A percentile compares a stretch with the other conserved stretches of the same genome.
Conservation (phyloP, 129 eudicot genomes). For the Flaveria sonorensis region DNA sequence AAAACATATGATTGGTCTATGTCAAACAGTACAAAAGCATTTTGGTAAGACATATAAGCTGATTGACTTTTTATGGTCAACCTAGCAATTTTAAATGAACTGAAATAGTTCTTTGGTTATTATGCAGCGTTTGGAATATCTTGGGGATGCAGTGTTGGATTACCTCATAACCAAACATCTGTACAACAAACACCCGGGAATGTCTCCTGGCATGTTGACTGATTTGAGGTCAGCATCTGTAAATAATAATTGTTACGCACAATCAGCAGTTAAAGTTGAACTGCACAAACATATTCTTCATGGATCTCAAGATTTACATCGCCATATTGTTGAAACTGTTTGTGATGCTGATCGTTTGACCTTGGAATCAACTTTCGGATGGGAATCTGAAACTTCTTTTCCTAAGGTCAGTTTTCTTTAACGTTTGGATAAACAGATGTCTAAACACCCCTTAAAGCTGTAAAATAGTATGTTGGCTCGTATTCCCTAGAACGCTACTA, state of each 20-base stretch:
- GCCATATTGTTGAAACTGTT: constrained; percentile 45
- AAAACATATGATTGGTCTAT: not conserved
- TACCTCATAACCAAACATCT: constrained; percentile 59
- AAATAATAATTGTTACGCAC: constrained; percentile 80
- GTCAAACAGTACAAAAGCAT: not conserved
- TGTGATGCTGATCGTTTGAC: constrained; percentile 29
- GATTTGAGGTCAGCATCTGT: constrained; percentile 90
- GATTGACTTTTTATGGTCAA: not conserved
- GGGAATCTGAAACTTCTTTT: constrained; percentile 59
- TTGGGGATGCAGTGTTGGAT: constrained; percentile 84
- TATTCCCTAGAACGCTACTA: not conserved
- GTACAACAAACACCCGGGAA: constrained; percentile 58
- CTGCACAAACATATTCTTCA: constrained; percentile 73
- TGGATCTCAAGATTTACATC: constrained; percentile 59
- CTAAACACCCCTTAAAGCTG: too few relatives aligned
- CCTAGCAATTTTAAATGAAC: constrained; percentile 1
- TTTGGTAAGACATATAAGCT: not conserved
- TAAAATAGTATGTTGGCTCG: not conserved
- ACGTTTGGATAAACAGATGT: not conserved
- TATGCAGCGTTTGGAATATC: constrained; percentile 80
- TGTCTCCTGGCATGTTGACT: constrained; percentile 76
- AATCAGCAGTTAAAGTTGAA: constrained; percentile 51
- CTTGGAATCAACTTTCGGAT: constrained; percentile 54
- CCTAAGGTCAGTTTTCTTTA: constrained; percentile 60
- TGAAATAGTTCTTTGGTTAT: not conserved